Base-by-base conservation (phyloP, 2,329 filamentous ascomycete species). In the Talaromyces albobiverticillius region DNA sequence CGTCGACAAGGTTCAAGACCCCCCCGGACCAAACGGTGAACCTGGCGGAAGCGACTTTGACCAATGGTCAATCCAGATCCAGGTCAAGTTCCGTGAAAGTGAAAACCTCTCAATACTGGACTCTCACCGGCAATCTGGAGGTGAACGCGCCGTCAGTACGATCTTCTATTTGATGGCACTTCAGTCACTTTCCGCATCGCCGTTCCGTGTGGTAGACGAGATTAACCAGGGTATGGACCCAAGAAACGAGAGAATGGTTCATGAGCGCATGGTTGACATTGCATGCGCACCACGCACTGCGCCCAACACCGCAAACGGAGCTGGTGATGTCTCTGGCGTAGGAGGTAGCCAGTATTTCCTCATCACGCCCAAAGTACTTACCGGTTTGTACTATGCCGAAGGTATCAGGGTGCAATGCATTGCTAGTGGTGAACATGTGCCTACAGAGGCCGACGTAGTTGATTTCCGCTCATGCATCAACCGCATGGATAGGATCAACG, bases 161-260 rank as follows among this genome's bases (percentile, higher is more conserved):
- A 95, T 97, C 67, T 99, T 97, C 80, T 99, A 95, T 75, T 89
- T 99, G 54, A 97, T 99, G 92, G 90, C 94, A 4, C 82, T 99
- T 23, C 94, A 99, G 71, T 89, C 89, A 47, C 86, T 99, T 64
- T 93, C 94, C 14, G 88, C 91, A 64, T 91, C 92, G 3, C 94
- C 94, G 1, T 99, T 99, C 82, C 90, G 94, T 50, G 93, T 99
- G 47, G 94, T 99, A 56, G 94, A 99, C 73, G 94, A 99, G 76
- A 99, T 99, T 79, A 99, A 99, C 68, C 94, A 99, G 75, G 94
- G 94, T 61, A 99, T 99, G 94, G 94, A 99, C 71, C 94, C 93
- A 41, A 87, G 94, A 64, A 99, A 99, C 73, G 94, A 99, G 74
- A 89, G 94, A 62, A 95, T 96, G 84, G 92, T 99, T 14, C 94